Evolutionary conservation across 2,329 filamentous ascomycete species (phyloP), one percentile per base, ranked within the genome.

Genomic region (Pestalotiopsis sp.): DNA sequence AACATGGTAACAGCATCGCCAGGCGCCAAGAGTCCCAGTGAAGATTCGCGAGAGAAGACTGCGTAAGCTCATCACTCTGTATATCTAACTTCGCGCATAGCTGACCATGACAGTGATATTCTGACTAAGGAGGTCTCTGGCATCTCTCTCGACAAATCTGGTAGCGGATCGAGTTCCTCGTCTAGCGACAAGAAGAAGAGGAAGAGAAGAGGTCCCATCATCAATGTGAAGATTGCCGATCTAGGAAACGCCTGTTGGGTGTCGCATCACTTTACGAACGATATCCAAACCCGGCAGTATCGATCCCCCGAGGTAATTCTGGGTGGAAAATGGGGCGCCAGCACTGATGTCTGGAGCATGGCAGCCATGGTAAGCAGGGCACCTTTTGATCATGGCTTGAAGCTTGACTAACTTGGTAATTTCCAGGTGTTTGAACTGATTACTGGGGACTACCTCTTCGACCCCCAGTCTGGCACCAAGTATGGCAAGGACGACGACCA

Each of bases 401-500:
- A 31, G 13, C 17, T 13, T 45, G 17, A 31, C 17, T 38, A 11
- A 38, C 59, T 63, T 9, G 40, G 20, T 45, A 12, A 7, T 14
- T 63, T 23, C 25, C 41, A 98, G 95, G 92, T 95, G 17, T 99
- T 99, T 75, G 96, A 99, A 80, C 86, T 99, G 59, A 98, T 99
- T 73, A 99, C 96, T 1, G 96, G 96, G 73, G 96, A 99, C 81
- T 99, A 99, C 78, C 90, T 99, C 58, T 99, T 99, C 81, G 96
- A 99, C 77, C 96, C 96, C 0, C 96, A 99, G 82, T 98, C 95
- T 1, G 96, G 96, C 71, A 98, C 95, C 57, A 98, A 98, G 82
- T 99, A 99, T 80, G 96, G 96, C 78, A 99, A 99, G 83, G 96
- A 99, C 78, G 96, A 99, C 83, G 96, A 99, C 78, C 96, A 99